These are phyloP conservation scores for Pythium chondricola DNA, from an alignment of 352 stramenopile species.

Conservation along the genomic window DNA sequence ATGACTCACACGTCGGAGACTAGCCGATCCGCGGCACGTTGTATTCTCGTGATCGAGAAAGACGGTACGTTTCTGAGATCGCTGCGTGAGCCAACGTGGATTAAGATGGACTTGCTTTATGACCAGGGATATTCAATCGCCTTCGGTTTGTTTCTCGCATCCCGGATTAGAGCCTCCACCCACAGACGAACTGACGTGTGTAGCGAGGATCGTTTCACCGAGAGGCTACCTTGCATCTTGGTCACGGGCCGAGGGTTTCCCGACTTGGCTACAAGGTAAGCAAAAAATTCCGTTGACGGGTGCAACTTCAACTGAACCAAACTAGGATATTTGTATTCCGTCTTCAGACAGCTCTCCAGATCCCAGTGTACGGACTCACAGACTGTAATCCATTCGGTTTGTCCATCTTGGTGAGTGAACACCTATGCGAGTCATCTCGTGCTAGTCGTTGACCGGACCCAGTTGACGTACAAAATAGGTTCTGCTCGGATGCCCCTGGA, in stretches of 20 bases:
- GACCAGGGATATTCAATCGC: constrained; percentile 94
- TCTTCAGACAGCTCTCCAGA: constrained; percentile 54
- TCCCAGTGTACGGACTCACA: constrained; percentile 89
- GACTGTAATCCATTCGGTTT: constrained; percentile 95
- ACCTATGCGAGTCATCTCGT: neutral
- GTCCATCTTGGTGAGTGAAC: constrained; percentile 83
- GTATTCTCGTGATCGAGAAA: constrained; percentile 94
- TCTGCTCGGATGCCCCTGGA: constrained; percentile 82
- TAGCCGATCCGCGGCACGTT: constrained; percentile 68
- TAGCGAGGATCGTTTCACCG: constrained; percentile 85
- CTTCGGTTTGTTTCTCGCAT: constrained; percentile 60
- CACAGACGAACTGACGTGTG: too few species aligned
- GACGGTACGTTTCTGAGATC: constrained; percentile 62
- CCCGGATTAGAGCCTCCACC: constrained; percentile 17
- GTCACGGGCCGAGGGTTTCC: constrained; percentile 93
- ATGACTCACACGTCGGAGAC: neutral
- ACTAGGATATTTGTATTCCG: constrained; percentile 78
- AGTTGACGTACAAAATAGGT: constrained; percentile 89
- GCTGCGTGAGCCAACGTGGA: too few species aligned
- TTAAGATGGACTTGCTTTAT: too few species aligned
- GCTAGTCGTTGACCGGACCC: neutral
- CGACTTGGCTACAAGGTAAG: constrained; percentile 87
- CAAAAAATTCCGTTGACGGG: neutral
- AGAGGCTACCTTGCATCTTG: constrained; percentile 86
- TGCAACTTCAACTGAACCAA: neutral